Evolutionary conservation across 371 early-diverging fungal genomes (phyloP), one percentile per base, ranked within the genome.

Genomic region (Mucor saturninus): DNA sequence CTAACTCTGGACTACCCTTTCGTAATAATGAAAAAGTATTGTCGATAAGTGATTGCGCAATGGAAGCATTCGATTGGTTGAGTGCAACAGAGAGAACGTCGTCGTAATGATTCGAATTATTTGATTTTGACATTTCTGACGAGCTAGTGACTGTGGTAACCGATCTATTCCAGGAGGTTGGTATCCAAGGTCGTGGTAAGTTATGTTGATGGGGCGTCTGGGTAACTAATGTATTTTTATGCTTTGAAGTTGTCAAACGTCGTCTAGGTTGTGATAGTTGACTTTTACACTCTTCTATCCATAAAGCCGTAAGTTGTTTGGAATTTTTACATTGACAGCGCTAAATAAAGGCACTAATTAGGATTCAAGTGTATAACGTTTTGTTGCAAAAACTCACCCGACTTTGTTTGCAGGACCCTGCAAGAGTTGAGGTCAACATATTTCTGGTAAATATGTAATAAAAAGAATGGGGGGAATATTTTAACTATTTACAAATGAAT

Each of bases 1-100:
- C 81, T 32, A 65, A 57, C 28, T 56, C 57, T 54, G 79, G 68
- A n/a, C 67, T 71, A 13, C 59, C 51, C 30, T 62, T 65, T 10
- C 68, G 67, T 48, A 79, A 30, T 7, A 72, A 52, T 4, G 52
- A 56, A 2, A 72, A 57, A 3, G 72, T 68, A 11, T 70, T 68
- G 5, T 72, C 69, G 15, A 76, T 52, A 15, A 78, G 48, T 2
- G 74, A 67, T 10, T 75, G 73, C 0, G 77, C 79, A 8, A 73
- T 75, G 0, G 75, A 64, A 0, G 69, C 70, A 26, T 74, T 66
- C 0, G 79, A 81, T 51, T 79, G 81, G 49, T 74, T 74, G 4
- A 81, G 49, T 1, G 81, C 81, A 14, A 69, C 75, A 3, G 72
- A 64, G 7, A 74, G 52, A 15, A 74, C 54, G 39, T 52, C 53